These are phyloP conservation scores for Bertia moriformis DNA, from an alignment of 2,329 filamentous ascomycete species.

Conservation along the genomic window DNA sequence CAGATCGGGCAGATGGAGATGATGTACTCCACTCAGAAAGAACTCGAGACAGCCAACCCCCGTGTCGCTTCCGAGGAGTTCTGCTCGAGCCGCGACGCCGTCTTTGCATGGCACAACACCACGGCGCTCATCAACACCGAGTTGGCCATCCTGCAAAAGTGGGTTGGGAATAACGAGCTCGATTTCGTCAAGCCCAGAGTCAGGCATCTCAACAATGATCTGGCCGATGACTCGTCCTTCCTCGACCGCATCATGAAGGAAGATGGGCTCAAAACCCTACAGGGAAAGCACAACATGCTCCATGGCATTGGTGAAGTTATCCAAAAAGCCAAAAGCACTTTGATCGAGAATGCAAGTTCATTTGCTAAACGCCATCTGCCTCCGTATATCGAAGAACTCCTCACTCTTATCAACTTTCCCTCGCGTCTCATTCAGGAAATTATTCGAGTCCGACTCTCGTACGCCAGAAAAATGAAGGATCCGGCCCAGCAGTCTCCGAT, in stretches of 20 bases:
- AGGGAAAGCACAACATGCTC: slow-evolving; percentile 55
- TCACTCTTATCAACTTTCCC: slow-evolving; percentile 93
- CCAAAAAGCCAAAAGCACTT: slow-evolving; percentile 78
- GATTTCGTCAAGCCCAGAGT: slow-evolving; percentile 66
- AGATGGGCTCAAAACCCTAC: slow-evolving; percentile 69
- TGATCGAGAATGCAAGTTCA: slow-evolving; percentile 71
- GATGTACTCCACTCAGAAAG: slow-evolving; percentile 67
- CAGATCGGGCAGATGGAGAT: slow-evolving; percentile 83
- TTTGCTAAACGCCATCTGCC: slow-evolving; percentile 85
- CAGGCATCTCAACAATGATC: slow-evolving; percentile 47
- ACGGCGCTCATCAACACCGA: slow-evolving; percentile 93
- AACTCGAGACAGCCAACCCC: slow-evolving; percentile 62
- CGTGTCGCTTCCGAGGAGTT: slow-evolving; percentile 65
- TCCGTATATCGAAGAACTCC: slow-evolving; percentile 88
- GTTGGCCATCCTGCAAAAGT: slow-evolving; percentile 76
- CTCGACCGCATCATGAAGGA: slow-evolving; percentile 90
- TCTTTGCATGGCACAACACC: slow-evolving; percentile 93
- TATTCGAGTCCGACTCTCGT: slow-evolving; percentile 77
- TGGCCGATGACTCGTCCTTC: slow-evolving; percentile 83
- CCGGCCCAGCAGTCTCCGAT: slow-evolving; percentile 81
- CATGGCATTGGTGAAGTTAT: slow-evolving; percentile 73
- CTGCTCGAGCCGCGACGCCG: slow-evolving; percentile 69
- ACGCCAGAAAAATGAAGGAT: slow-evolving; percentile 90
- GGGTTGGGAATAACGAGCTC: slow-evolving; percentile 91
- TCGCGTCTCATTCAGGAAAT: slow-evolving; percentile 93